A percentile compares a stretch with the other conserved stretches of the same genome.
phyloP scores from a whole-genome alignment of 192 early-diverging fungal genomes.

The Linnemannia exigua region DNA sequence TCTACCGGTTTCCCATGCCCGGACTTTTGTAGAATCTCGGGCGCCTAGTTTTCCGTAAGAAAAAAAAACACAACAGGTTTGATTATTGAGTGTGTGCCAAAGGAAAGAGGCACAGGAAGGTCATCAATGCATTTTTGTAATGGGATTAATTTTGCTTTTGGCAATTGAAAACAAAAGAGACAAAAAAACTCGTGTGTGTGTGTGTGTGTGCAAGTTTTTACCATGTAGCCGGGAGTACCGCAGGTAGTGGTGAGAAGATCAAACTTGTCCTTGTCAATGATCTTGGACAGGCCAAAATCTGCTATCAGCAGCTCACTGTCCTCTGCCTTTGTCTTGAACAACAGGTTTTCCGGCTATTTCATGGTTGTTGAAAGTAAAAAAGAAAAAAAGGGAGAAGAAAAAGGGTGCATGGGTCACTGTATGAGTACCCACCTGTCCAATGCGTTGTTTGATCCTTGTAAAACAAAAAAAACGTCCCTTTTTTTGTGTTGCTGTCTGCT shows the following conservation, averaged over 20 bases:
- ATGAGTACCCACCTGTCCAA: no score
- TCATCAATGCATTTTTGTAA: not conserved
- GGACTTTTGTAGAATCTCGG: constrained; percentile 67
- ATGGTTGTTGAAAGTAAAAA: not conserved
- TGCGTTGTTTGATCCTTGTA: no score
- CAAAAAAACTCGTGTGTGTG: not conserved
- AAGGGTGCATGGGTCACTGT: no score
- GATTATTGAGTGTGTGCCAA: not conserved
- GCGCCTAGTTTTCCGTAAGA: constrained; percentile 46
- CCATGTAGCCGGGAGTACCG: constrained; percentile 89
- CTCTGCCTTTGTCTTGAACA: constrained; percentile 73
- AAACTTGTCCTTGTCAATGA: constrained; percentile 72
- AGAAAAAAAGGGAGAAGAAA: no score
- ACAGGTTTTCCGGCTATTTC: constrained; percentile 80
- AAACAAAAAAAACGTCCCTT: no score
- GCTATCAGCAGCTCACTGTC: constrained; percentile 78
- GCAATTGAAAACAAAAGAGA: not conserved
- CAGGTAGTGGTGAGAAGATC: constrained; percentile 75
- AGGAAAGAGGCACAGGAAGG: not conserved
- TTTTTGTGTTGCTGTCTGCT: not conserved
- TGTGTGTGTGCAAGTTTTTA: constrained; percentile 5
- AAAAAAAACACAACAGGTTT: not conserved
- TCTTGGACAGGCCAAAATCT: constrained; percentile 85
- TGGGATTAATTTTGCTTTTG: no score
- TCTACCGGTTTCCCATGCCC: constrained; percentile 84